Base-by-base conservation (phyloP, 768 basidiomycete genomes). In the Lactarius evosmus region DNA sequence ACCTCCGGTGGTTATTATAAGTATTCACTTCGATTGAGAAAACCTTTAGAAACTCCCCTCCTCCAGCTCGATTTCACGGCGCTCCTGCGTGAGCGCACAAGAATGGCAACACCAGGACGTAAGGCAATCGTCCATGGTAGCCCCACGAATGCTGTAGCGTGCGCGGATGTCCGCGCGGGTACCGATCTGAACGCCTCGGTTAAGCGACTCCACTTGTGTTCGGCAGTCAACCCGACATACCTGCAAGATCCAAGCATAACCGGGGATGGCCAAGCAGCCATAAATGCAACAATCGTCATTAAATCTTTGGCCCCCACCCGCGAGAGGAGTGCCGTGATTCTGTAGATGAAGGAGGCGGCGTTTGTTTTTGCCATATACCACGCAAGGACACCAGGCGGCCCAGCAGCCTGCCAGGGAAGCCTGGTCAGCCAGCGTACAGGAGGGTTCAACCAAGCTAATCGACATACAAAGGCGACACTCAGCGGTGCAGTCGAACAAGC, bases 11-110 rank as follows among this genome's bases (percentile, higher is more conserved):
- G 4, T n/a, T 12, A 12, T 5, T 0, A 14, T 25, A 25, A 4
- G 22, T 0, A 22, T 44, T 46, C 22, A 46, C 46, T 22, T 5
- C 22, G 46, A 46, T 25, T 25, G 46, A 49, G 46, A 49, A 25
- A 14, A 27, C 46, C n/a, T 25, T 2, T n/a, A n/a, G 3, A 72
- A 69, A 62, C 75, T 77, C 63, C 71, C 70, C 70, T 82, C 82
- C 67, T 83, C 82, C 61, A 79, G 66, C 68, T 78, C 77, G 7
- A 84, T 66, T 63, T 84, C 82, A 27, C 77, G 74, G 36, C 74
- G 73, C 64, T 80, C 82, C 70, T 84, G 83, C 0, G 75, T 75
- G 49, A 84, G 78, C 22, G 76, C 74, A 69, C 83, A 85, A 12
- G 81, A 74, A 0, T 67, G 66, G 68, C 83, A 84, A 62, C 74